phyloP scores from a whole-genome alignment of 345 rosid genomes.

The Jatropha curcas region DNA sequence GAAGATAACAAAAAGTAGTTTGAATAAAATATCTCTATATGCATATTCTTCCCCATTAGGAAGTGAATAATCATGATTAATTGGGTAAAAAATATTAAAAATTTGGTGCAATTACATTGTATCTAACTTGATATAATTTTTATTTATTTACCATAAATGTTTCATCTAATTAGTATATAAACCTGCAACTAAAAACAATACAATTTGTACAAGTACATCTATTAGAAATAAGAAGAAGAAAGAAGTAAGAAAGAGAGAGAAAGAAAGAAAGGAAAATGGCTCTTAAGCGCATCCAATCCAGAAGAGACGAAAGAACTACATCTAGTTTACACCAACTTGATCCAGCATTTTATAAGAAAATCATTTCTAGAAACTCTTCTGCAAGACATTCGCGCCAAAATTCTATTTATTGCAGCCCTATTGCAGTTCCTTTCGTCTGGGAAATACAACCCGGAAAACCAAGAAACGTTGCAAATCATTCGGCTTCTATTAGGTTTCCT shows the following conservation, averaged over 20 bases:
- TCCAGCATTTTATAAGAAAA: slow-evolving; percentile 32
- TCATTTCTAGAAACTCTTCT: slow-evolving; percentile 30
- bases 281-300: background rate
- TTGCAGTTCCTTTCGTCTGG: slow-evolving; percentile 64
- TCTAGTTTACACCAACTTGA: background rate
- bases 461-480: slow-evolving; percentile 23
- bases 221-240: too few species aligned
- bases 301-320: background rate
- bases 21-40: too few species aligned
- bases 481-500: slow-evolving; percentile 41
- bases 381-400: slow-evolving; percentile 33
- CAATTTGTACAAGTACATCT: background rate
- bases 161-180: background rate
- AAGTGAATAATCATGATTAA: background rate
- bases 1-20: too few species aligned
- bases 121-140: slow-evolving; percentile 2
- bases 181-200: background rate
- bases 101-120: background rate
- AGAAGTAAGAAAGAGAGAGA: too few species aligned
- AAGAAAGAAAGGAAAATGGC: too few species aligned
- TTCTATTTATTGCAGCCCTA: slow-evolving; percentile 30
- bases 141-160: background rate
- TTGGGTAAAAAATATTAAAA: background rate
- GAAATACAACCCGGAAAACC: slow-evolving; percentile 66
- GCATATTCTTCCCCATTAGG: background rate